Evolutionary conservation across 306 rosid species (phyloP).

Genomic region (Castanea mollissima): DNA sequence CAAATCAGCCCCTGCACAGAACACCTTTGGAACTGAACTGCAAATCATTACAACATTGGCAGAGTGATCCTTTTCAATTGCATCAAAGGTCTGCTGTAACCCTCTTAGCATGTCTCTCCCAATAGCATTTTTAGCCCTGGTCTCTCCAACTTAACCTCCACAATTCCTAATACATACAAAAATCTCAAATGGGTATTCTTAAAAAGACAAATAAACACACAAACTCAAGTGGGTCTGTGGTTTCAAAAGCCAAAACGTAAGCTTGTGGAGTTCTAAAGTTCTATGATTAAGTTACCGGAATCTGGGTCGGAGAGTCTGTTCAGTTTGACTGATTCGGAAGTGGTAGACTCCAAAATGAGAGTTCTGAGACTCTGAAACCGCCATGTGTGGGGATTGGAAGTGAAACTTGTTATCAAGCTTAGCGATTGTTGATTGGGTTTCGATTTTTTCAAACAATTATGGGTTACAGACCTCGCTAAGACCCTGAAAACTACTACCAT

Average conservation of each 20-base stretch:
- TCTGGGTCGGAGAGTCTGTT: slow-evolving; percentile 52
- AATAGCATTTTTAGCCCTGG: slow-evolving; percentile 77
- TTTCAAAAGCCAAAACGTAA: not conserved
- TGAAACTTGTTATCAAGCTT: slow-evolving; percentile 13
- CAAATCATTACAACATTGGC: slow-evolving; percentile 64
- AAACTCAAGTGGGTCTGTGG: not conserved
- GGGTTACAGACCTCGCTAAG: slow-evolving; percentile 31
- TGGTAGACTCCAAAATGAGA: slow-evolving; percentile 53
- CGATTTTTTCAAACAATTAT: slow-evolving; percentile 5
- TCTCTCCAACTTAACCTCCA: slow-evolving; percentile 67
- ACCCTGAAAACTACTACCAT: slow-evolving; percentile 36
- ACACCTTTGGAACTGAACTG: slow-evolving; percentile 72
- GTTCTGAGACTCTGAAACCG: slow-evolving; percentile 39
- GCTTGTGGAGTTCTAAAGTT: not conserved
- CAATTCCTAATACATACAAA: slow-evolving; percentile 52
- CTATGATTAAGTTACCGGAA: slow-evolving; percentile 47
- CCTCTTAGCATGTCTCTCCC: slow-evolving; percentile 73
- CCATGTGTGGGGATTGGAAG: slow-evolving; percentile 31
- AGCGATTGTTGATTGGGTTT: slow-evolving; percentile 25
- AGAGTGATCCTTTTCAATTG: slow-evolving; percentile 43
- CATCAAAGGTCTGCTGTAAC: slow-evolving; percentile 49
- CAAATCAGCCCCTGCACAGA: slow-evolving; percentile 74
- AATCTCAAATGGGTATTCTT: not conserved
- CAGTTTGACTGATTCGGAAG: slow-evolving; percentile 57
- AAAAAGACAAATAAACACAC: slow-evolving; percentile 2